These are phyloP conservation scores for Emericellopsis cladophorae DNA, from an alignment of 2,329 filamentous ascomycete genomes.

Conservation along the genomic window DNA sequence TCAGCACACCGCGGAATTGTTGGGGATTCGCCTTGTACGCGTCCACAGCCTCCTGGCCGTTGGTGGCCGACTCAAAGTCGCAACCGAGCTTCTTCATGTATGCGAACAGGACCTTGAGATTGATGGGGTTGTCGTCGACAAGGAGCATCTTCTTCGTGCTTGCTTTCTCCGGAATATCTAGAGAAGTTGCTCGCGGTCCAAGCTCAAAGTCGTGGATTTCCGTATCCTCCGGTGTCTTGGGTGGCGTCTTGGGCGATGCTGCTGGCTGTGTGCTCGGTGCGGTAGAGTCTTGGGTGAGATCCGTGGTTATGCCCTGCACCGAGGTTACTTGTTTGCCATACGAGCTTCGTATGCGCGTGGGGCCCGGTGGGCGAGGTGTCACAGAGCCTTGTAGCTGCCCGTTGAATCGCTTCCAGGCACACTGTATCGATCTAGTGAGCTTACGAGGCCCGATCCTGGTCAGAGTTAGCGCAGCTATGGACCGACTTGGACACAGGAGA, in stretches of 20 bases:
- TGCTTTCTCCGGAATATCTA: neutral
- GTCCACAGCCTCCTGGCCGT: slow-evolving; percentile 20
- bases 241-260: neutral
- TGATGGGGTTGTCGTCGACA: slow-evolving; percentile 28
- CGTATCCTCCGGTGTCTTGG: neutral
- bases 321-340: no score
- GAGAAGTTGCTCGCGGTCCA: neutral
- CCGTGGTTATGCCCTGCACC: no score
- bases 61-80: slow-evolving; percentile 14
- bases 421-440: neutral
- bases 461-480: neutral
- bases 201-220: neutral
- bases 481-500: slow-evolving; percentile 1
- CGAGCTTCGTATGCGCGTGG: no score
- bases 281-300: no score
- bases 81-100: slow-evolving; percentile 21
- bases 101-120: slow-evolving; percentile 15
- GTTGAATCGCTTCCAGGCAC: no score
- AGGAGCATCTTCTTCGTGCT: slow-evolving; percentile 14
- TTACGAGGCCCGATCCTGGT: slow-evolving; percentile 1
- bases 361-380: no score
- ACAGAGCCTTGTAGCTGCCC: no score
- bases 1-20: slow-evolving; percentile 18
- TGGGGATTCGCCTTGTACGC: slow-evolving; percentile 11
- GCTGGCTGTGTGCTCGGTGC: neutral